Conservation (phyloP, 2,329 filamentous ascomycete genomes). For the Parasarocladium wereldwijsianum region DNA sequence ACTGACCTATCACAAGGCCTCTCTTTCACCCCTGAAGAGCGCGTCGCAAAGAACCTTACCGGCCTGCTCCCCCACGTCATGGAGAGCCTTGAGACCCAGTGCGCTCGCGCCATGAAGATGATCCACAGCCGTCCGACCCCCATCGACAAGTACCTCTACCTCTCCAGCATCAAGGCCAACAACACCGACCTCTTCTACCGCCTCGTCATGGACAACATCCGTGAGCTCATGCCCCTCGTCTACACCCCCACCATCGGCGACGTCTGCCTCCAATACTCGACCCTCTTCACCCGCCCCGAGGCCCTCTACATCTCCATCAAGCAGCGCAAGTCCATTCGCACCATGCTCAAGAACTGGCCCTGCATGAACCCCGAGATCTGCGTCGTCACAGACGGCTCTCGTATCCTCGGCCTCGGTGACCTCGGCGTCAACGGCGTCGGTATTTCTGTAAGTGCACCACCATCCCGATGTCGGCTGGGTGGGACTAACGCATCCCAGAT, state of each 20-base stretch:
- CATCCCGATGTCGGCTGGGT: background rate
- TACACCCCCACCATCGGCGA: slow-evolving; percentile 90
- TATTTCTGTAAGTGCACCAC: slow-evolving; percentile 55
- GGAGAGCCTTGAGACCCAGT: slow-evolving; percentile 45
- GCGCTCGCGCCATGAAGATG: slow-evolving; percentile 56
- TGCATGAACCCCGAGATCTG: slow-evolving; percentile 84
- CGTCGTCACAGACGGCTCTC: slow-evolving; percentile 89
- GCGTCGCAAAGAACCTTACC: slow-evolving; percentile 48
- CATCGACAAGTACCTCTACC: slow-evolving; percentile 75
- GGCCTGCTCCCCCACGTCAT: slow-evolving; percentile 51
- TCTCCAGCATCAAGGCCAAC: slow-evolving; percentile 59
- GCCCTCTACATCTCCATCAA: slow-evolving; percentile 92
- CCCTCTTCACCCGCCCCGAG: slow-evolving; percentile 89
- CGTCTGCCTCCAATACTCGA: slow-evolving; percentile 91
- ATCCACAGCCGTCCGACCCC: slow-evolving; percentile 53
- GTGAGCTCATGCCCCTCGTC: slow-evolving; percentile 69
- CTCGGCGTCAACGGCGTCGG: slow-evolving; percentile 95
- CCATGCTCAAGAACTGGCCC: slow-evolving; percentile 88
- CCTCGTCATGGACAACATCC: slow-evolving; percentile 60
- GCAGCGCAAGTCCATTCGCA: slow-evolving; percentile 78
- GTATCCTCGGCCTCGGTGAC: slow-evolving; percentile 84
- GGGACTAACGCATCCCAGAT: slow-evolving; percentile 31
- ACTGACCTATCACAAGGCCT: slow-evolving; percentile 29
- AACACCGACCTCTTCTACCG: slow-evolving; percentile 77
- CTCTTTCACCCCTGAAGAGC: slow-evolving; percentile 49